Base-by-base conservation (phyloP, 257 asterid species). In the Paulownia fortunei region DNA sequence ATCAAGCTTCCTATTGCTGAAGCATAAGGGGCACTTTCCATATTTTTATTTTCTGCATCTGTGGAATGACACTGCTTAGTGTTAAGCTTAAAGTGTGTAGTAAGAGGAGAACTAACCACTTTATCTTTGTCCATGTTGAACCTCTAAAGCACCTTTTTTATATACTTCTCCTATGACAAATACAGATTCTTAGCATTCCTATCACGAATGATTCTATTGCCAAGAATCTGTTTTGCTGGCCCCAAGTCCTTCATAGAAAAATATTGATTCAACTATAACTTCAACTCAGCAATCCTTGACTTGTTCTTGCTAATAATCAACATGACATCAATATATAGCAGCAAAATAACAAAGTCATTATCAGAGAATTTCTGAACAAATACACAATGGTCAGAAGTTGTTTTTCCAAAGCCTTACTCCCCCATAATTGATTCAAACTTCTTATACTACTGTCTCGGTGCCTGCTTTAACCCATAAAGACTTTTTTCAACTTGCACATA, bases 401-500 rank as follows among this genome's bases (percentile, higher is more conserved):
- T n/a, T n/a, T n/a, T n/a, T n/a, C n/a, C n/a, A n/a, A n/a, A n/a
- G n/a, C n/a, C n/a, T 11, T 51, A 3, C 26, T 51, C 9, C 62
- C 34, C 42, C 66, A 71, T 51, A 23, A 19, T 9, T 8, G 54
- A 37, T 9, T 65, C 36, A 19, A 41, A 65, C 16, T 39, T 65
- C 32, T 39, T 5, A 4, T 42, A 67, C 58, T 41, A 67, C 18
- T 19, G 7, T 26, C 61, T 47, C 0, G 59, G 36, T 4, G 44
- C 73, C 4, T 46, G 24, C 12, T 30, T 46, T 10, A 62, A 8
- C 0, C 54, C 64, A 19, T 30, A 63, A 0, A 72, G 21, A 8
- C 62, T 62, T 23, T 32, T 76, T 39, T 51, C 24, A 76, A 13
- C 6, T n/a, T 47, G 37, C 73, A 76, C 13, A 64, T 67, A 36